These are phyloP conservation scores for Aspergillus biplanus DNA, from an alignment of 495 filamentous ascomycete species.

Conservation along the genomic window DNA sequence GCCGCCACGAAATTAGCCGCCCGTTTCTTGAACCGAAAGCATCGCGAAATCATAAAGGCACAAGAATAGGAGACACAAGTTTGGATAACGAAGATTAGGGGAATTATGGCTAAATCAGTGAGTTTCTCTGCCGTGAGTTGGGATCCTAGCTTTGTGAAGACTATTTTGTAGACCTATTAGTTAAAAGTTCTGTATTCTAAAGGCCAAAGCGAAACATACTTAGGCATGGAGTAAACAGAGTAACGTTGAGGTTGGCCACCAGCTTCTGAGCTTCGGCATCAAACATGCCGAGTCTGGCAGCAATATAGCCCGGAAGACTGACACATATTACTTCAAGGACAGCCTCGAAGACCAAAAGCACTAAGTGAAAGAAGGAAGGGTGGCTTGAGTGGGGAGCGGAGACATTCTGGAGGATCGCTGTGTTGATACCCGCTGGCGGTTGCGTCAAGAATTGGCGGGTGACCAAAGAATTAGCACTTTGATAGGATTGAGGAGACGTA, in stretches of 20 bases:
- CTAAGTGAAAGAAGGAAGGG: constrained; percentile 72
- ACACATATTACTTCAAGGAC: constrained; percentile 97
- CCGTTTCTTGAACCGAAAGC: constrained; percentile 79
- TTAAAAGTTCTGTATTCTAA: neutral
- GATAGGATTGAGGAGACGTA: constrained; percentile 68
- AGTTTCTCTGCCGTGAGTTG: constrained; percentile 92
- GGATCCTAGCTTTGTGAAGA: constrained; percentile 97
- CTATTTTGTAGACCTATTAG: constrained; percentile 44
- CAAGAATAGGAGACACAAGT: constrained; percentile 81
- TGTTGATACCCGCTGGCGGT: constrained; percentile 36
- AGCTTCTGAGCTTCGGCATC: constrained; percentile 94
- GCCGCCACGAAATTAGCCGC: constrained; percentile 92
- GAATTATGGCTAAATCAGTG: constrained; percentile 87
- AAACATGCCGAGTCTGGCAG: constrained; percentile 87
- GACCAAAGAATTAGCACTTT: constrained; percentile 49
- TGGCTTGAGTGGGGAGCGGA: constrained; percentile 51
- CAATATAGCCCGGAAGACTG: constrained; percentile 91
- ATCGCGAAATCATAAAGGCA: constrained; percentile 67
- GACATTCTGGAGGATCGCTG: constrained; percentile 33
- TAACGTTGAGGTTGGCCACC: constrained; percentile 90
- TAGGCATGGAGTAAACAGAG: constrained; percentile 93
- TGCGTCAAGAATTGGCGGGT: constrained; percentile 36
- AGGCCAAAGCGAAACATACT: constrained; percentile 58
- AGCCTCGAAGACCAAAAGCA: constrained; percentile 91
- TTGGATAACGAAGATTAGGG: constrained; percentile 87